A percentile compares a stretch with the other conserved stretches of the same genome.
These are phyloP conservation scores for Russula earlei DNA, from an alignment of 768 basidiomycete genomes.

Conservation along the genomic window DNA sequence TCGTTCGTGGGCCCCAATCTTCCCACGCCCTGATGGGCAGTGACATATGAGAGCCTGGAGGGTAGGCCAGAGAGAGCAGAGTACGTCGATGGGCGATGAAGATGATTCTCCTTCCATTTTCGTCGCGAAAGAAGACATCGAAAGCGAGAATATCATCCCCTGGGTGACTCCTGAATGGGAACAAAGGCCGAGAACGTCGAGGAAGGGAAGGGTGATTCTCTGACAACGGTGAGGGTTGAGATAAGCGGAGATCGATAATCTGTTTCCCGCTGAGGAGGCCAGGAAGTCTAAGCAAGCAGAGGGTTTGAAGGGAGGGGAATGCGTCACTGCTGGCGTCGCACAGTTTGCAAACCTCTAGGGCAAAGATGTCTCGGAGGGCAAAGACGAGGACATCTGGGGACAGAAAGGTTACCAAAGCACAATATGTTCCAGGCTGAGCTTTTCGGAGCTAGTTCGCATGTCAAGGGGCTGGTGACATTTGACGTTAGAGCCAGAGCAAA, in stretches of 20 bases:
- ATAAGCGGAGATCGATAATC: not conserved
- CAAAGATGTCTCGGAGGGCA: not conserved
- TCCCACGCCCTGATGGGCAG: not conserved
- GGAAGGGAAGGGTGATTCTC: not conserved
- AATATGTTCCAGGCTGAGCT: not conserved
- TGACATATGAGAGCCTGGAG: not conserved
- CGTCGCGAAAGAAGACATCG: not conserved
- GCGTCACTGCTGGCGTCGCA: not conserved
- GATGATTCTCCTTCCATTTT: conserved; percentile 6
- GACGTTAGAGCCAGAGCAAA: not conserved
- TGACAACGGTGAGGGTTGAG: conserved; percentile 2
- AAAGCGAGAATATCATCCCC: conserved; percentile 9
- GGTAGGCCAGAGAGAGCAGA: conserved; percentile 3
- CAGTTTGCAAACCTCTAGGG: conserved; percentile 2
- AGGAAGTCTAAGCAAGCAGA: conserved; percentile 3
- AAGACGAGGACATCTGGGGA: conserved; percentile 1
- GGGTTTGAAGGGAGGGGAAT: not conserved
- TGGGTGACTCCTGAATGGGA: conserved; percentile 10
- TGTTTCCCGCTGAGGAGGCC: not conserved
- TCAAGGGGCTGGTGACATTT: not conserved
- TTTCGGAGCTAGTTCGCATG: not conserved
- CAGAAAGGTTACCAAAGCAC: conserved; percentile 2
- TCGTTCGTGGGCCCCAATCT: conserved; percentile 12
- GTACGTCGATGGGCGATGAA: conserved; percentile 5
- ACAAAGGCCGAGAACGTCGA: not conserved